phyloP scores from a whole-genome alignment of 306 rosid species.

The Argentina anserina region DNA sequence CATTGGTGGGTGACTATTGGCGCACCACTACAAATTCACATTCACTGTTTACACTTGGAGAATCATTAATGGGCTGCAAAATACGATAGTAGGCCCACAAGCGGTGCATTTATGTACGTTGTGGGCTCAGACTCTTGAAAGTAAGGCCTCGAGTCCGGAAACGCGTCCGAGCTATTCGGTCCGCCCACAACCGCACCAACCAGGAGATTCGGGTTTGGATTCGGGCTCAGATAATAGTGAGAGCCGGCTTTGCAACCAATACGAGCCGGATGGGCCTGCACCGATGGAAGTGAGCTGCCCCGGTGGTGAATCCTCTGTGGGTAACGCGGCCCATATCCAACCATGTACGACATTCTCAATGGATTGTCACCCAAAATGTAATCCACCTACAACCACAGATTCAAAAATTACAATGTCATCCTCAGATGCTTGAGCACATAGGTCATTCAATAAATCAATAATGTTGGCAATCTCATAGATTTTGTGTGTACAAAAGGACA shows the following conservation, averaged over 20 bases:
- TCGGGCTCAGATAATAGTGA: constrained; percentile 52
- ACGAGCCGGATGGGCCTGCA: constrained; percentile 63
- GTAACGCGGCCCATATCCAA: constrained; percentile 82
- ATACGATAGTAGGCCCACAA: constrained; percentile 88
- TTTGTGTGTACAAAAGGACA: neutral
- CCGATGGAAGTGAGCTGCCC: constrained; percentile 80
- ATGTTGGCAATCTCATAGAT: constrained; percentile 6
- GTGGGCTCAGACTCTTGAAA: constrained; percentile 96
- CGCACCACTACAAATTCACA: constrained; percentile 32
- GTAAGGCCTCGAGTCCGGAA: constrained; percentile 87
- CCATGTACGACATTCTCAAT: constrained; percentile 90
- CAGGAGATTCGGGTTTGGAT: constrained; percentile 68
- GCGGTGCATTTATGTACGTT: constrained; percentile 73
- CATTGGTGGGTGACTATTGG: constrained; percentile 31
- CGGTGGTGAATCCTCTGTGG: constrained; percentile 90
- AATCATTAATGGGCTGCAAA: constrained; percentile 73
- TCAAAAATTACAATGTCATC: neutral
- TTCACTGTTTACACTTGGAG: neutral
- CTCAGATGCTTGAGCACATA: neutral
- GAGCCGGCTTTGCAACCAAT: constrained; percentile 89
- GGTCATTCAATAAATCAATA: constrained; percentile 2
- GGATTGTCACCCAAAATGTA: constrained; percentile 95
- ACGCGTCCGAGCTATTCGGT: constrained; percentile 70
- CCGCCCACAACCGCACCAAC: constrained; percentile 93
- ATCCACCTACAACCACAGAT: constrained; percentile 55